A percentile compares a stretch with the other conserved stretches of the same genome.
phyloP scores from a whole-genome alignment of 2,329 filamentous ascomycete species.

The Seiridium cupressi region DNA sequence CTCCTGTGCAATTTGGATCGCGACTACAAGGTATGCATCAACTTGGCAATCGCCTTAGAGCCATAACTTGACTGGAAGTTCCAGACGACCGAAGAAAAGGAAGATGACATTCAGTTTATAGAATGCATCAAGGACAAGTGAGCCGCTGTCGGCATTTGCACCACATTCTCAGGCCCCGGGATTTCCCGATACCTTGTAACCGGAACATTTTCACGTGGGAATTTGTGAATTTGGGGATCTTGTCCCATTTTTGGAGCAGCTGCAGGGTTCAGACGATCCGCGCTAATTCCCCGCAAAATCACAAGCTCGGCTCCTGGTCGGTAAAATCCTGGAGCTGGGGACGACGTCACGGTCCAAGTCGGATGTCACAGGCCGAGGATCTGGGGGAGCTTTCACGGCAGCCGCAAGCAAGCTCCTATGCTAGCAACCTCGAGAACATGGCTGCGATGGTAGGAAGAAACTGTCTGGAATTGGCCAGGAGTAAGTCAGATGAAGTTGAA shows the following conservation, averaged over 20 bases:
- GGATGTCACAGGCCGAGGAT: constrained; percentile 6
- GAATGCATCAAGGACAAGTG: too few species aligned
- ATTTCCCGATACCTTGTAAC: too few species aligned
- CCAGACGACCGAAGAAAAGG: too few species aligned
- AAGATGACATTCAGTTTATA: too few species aligned
- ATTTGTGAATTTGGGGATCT: constrained; percentile 34
- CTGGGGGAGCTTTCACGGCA: not conserved
- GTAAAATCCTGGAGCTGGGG: constrained; percentile 29
- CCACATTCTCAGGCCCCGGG: too few species aligned
- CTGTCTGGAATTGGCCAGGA: not conserved
- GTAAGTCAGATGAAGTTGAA: not conserved
- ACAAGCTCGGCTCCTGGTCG: constrained; percentile 56
- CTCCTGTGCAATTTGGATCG: too few species aligned
- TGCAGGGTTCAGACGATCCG: not conserved
- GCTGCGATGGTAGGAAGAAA: not conserved
- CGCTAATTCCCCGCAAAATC: constrained; percentile 48
- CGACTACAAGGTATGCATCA: too few species aligned
- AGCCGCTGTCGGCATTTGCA: too few species aligned
- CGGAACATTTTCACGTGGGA: constrained; percentile 35
- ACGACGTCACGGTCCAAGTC: not conserved
- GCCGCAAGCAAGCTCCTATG: not conserved
- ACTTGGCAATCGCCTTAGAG: too few species aligned
- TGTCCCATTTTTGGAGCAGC: not conserved
- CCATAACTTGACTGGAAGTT: too few species aligned
- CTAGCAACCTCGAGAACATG: not conserved